Base-by-base conservation (phyloP, 2,329 filamentous ascomycete species). In the Capronia epimyces region DNA sequence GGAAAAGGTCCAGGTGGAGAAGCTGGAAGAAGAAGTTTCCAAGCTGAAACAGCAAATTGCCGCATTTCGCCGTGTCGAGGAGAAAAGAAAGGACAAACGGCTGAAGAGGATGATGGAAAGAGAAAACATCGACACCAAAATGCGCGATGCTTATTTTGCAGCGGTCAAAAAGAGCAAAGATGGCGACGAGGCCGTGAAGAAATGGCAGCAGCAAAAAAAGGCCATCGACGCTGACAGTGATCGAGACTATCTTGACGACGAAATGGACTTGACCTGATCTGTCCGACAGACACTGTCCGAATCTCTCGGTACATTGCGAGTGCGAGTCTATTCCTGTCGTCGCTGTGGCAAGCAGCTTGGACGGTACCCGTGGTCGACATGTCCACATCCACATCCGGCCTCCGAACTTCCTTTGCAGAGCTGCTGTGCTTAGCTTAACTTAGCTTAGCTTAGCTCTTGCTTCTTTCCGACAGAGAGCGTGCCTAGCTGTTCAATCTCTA, bases 111-210 rank as follows among this genome's bases (percentile, higher is more conserved):
- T 67, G 56, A 65, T 63, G 27, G 65, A 65, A 46, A 71, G 67
- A 51, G 69, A 72, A 46, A 67, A 68, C 24, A 64, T 66, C n/a
- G 69, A 67, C 27, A 52, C 61, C n/a, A 66, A 66, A 48, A 66
- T 65, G 46, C 64, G 71, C 49, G 64, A 73, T 58, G 69, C 69
- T 18, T 74, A 71, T 66, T 69, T 73, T 56, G 66, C 68, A 18
- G 70, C 69, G 3, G 70, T 73, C 54, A 73, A 69, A 54, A 68
- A 66, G 50, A 71, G 71, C 21, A 62, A 62, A 49, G 71, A 70
- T 57, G 59, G 73, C 40, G 64, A 65, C 32, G 62, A 65, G 50
- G 59, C 59, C 6, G 68, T 71, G 65, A 69, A 71, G 41, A 44
- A 39, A 27, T 58, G 50, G 47, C 48, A 58, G 32, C 29, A 50